These are phyloP conservation scores for Hemileccinum impolitum DNA, from an alignment of 768 basidiomycete species.

Conservation along the genomic window DNA sequence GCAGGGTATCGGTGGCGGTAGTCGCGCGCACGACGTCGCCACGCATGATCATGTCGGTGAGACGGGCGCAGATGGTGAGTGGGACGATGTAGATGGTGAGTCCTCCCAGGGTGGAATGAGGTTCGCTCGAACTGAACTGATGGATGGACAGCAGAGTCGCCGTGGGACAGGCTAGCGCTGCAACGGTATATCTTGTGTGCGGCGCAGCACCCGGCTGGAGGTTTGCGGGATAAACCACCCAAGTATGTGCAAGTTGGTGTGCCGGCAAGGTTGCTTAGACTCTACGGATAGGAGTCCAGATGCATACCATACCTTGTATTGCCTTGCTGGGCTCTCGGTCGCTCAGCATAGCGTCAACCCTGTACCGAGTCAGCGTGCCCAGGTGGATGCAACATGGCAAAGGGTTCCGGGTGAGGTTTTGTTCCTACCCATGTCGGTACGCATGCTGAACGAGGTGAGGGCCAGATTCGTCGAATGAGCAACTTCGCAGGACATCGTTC, in stretches of 20 bases:
- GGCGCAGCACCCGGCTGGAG: conserved; percentile 82
- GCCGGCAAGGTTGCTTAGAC: too few species aligned
- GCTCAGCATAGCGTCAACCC: conserved; percentile 78
- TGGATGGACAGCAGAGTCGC: conserved; percentile 32
- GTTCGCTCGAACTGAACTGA: too few species aligned
- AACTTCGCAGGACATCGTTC: conserved; percentile 47
- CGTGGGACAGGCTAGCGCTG: conserved; percentile 64
- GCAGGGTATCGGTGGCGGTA: conserved; percentile 38
- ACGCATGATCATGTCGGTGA: too few species aligned
- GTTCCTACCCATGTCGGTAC: neutral
- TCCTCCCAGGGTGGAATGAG: too few species aligned
- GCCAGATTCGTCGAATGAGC: conserved; percentile 22
- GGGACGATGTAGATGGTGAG: conserved; percentile 74
- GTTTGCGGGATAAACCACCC: conserved; percentile 92
- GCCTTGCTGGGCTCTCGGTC: conserved; percentile 82
- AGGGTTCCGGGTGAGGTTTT: conserved; percentile 16
- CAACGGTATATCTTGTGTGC: conserved; percentile 87
- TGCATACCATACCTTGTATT: conserved; percentile 93
- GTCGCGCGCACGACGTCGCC: neutral
- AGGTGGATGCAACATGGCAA: conserved; percentile 40
- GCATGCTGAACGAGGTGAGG: conserved; percentile 10
- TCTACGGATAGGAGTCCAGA: conserved; percentile 63
- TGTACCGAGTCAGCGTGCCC: conserved; percentile 35
- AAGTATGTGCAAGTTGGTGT: conserved; percentile 47
- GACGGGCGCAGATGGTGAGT: conserved; percentile 39